Base-by-base conservation (phyloP, 23 red algal species). In the Cyanidiococcus yangmingshanensis region DNA sequence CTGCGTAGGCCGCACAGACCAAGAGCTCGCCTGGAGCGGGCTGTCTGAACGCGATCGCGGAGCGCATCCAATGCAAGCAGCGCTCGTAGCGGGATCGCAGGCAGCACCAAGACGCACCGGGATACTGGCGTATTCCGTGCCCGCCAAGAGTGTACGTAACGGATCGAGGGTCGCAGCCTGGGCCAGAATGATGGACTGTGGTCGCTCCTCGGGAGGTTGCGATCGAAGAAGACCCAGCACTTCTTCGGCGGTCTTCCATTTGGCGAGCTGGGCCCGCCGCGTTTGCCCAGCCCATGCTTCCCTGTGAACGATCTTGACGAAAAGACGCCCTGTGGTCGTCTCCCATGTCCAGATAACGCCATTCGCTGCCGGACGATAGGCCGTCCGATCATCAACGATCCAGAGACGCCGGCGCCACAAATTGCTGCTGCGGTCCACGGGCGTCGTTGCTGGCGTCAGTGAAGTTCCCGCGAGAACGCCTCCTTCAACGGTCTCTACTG, bases 161-260 rank as follows among this genome's bases (percentile, higher is more conserved):
- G 94, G 94, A 68, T 98, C 94, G 27, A 98, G 80, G 87, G 91
- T 88, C 24, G 87, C 88, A 17, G 77, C 74, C 78, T 88, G 79
- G 2, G 88, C 89, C 36, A 98, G 87, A 74, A 98, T 87, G 1
- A 98, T 58, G 68, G 87, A 83, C 75, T 82, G 87, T 17, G 94
- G 94, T 68, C 87, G 94, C 77, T 91, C 94, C 75, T 91, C 87
- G 38, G 78, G 78, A 1, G 94, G 94, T 67, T 91, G 79, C 36
- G 94, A 98, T 37, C 94, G 84, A 37, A 91, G 85, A 40, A 98
- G 74, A 21, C 87, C 88, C n/a, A 88, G 84, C 21, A 87, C 83
- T 68, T 98, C 87, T 80, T 98, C 94, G 0, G 94, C 94, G 18
- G 87, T 88, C 71, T 98, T 98, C 94, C 94, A 98, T 67, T 91